A percentile compares a stretch with the other conserved stretches of the same genome.
These are phyloP conservation scores for Blastobotrys buckinghamii DNA, from an alignment of 1,139 yeast genomes.

Conservation along the genomic window DNA sequence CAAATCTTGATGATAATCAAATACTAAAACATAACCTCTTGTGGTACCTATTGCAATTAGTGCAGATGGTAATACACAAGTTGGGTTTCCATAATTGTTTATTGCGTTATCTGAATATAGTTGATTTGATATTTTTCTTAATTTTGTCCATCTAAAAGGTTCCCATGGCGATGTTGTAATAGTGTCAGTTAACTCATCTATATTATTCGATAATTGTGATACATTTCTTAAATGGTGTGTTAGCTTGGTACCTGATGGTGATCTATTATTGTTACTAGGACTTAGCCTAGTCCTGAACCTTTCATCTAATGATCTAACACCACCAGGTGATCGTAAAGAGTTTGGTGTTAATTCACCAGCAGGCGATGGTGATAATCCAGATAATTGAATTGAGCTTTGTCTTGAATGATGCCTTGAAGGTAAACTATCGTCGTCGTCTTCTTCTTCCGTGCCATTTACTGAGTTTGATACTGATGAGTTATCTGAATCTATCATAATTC, in stretches of 20 bases:
- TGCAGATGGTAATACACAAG: conserved; percentile 44
- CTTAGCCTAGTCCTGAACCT: conserved; percentile 28
- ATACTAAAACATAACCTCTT: conserved; percentile 52
- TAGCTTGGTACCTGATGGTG: conserved; percentile 3
- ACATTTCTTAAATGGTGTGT: conserved; percentile 8
- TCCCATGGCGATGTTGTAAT: conserved; percentile 24
- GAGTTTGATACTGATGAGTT: not conserved
- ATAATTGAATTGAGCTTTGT: conserved; percentile 14
- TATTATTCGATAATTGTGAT: conserved; percentile 12
- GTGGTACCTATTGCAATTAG: conserved; percentile 58
- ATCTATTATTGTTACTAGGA: conserved; percentile 13
- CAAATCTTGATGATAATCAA: conserved; percentile 57
- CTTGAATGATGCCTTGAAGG: conserved; percentile 17
- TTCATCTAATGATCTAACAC: conserved; percentile 22
- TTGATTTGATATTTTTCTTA: conserved; percentile 38
- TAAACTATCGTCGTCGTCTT: conserved; percentile 9
- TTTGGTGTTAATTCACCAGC: conserved; percentile 14
- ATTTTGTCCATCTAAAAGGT: conserved; percentile 40
- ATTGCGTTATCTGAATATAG: conserved; percentile 37
- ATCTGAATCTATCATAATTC: not conserved
- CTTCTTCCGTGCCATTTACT: not conserved
- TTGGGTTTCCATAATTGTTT: conserved; percentile 45
- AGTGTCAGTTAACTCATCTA: conserved; percentile 15
- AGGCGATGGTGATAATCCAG: conserved; percentile 9
- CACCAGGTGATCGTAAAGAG: conserved; percentile 13